These are phyloP conservation scores for Paraphoma chrysanthemicola DNA, from an alignment of 2,329 filamentous ascomycete genomes.

Conservation along the genomic window DNA sequence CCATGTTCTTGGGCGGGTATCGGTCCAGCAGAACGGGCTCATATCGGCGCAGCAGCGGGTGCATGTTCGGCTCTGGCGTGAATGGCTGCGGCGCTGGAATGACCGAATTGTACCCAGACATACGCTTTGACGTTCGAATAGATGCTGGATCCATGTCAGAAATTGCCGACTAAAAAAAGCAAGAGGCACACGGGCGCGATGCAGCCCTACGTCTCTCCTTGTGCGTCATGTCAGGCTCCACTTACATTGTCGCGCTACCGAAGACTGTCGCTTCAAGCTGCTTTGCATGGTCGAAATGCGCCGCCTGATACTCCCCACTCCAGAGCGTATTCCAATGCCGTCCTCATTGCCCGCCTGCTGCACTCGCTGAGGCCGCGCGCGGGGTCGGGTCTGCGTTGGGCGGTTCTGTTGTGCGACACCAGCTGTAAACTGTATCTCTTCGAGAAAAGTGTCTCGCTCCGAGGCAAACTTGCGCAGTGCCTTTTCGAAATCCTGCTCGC, in stretches of 20 bases:
- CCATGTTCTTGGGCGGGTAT: slow-evolving; percentile 83
- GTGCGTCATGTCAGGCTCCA: slow-evolving; percentile 19
- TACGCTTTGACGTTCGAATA: slow-evolving; percentile 80
- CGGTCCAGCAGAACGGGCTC: slow-evolving; percentile 95
- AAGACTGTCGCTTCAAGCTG: slow-evolving; percentile 87
- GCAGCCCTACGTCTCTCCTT: slow-evolving; percentile 1
- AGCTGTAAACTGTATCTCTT: slow-evolving; percentile 88
- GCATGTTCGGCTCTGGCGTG: slow-evolving; percentile 89
- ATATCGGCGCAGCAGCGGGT: slow-evolving; percentile 90
- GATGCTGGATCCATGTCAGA: slow-evolving; percentile 57
- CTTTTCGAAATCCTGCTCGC: slow-evolving; percentile 90
- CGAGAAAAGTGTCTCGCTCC: slow-evolving; percentile 92
- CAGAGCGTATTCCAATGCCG: slow-evolving; percentile 60
- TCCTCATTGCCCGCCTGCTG: slow-evolving; percentile 60
- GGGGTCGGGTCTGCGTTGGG: slow-evolving; percentile 68
- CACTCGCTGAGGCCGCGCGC: slow-evolving; percentile 82
- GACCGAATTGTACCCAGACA: slow-evolving; percentile 98
- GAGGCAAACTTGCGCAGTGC: slow-evolving; percentile 92
- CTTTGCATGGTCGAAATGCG: slow-evolving; percentile 93
- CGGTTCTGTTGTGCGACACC: slow-evolving; percentile 65
- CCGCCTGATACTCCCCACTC: slow-evolving; percentile 85
- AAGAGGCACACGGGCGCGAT: neutral
- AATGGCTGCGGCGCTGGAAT: slow-evolving; percentile 93
- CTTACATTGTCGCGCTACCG: slow-evolving; percentile 76
- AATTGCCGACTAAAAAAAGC: slow-evolving; percentile 15